Base-by-base conservation (phyloP, 2,329 filamentous ascomycete genomes). In the Diaporthe eres region DNA sequence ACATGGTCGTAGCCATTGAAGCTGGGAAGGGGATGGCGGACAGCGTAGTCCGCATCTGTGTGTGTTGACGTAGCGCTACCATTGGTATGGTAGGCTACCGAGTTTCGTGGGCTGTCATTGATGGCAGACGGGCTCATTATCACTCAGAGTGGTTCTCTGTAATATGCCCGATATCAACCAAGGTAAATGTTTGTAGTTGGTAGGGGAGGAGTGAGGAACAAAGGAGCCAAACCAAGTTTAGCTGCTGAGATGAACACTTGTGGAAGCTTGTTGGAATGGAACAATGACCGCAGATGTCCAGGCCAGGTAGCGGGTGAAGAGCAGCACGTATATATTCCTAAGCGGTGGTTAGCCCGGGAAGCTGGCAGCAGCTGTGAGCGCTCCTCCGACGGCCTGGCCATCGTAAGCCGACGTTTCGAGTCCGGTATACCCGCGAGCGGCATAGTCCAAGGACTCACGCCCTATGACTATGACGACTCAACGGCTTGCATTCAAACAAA, bases 1-100 rank as follows among this genome's bases (percentile, higher is more conserved):
- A 98, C 91, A 85, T 98, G 94, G 85, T 98, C 95, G 84, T 98
- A 98, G 82, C 95, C 95, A 77, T 91, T 91, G 87, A 98, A 96
- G 82, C 88, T 90, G 80, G 84, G 85, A 77, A 80, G 86, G 80
- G 80, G 88, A 68, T 81, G 85, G 80, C 90, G 87, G 63, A 91
- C 86, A 77, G 89, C 87, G 80, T 87, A 90, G 80, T 90, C 90
- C 25, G 87, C 87, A 80, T 89, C 89, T 75, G 84, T 82, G 58
- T 82, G 47, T 55, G 82, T 80, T 73, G 84, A 82, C 49, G 84
- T 81, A 73, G 73, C 68, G 67, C 61, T 77, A 70, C 74, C 74
- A 58, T 75, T 75, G 73, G 55, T 53, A 53, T 75, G 68, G 79
- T 86, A 84, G 67, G 82, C 82, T 79, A 86, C 83, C 77, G 87